Evolutionary conservation across 495 filamentous ascomycete genomes (phyloP).

Genomic region (Neurospora sp.): DNA sequence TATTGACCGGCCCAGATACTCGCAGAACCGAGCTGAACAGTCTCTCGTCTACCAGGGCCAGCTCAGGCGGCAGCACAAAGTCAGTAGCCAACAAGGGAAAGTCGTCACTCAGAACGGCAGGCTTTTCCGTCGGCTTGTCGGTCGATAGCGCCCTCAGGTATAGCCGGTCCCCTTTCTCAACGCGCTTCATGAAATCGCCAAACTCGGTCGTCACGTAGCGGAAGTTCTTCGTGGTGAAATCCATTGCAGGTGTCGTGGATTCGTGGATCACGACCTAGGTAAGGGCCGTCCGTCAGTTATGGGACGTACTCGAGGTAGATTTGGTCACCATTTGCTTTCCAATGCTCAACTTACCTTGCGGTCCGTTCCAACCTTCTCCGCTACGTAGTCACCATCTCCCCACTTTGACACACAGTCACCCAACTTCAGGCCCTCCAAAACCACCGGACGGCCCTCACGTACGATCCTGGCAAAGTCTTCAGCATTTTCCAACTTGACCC

Average conservation of each 20-base stretch:
- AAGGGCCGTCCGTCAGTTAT: not conserved
- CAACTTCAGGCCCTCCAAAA: slow-evolving; percentile 55
- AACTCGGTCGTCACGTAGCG: slow-evolving; percentile 60
- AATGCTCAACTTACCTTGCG: slow-evolving; percentile 41
- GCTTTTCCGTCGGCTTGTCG: slow-evolving; percentile 54
- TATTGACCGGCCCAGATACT: slow-evolving; percentile 70
- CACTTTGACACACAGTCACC: slow-evolving; percentile 58
- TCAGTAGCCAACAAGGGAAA: slow-evolving; percentile 60
- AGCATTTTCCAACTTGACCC: slow-evolving; percentile 35
- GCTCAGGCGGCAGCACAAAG: slow-evolving; percentile 56
- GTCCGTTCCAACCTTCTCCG: slow-evolving; percentile 50
- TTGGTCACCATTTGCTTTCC: not conserved
- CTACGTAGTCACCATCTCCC: slow-evolving; percentile 55
- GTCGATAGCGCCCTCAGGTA: slow-evolving; percentile 70
- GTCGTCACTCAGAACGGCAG: slow-evolving; percentile 57
- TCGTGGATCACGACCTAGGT: slow-evolving; percentile 60
- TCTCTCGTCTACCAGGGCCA: slow-evolving; percentile 48
- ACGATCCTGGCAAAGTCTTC: slow-evolving; percentile 48
- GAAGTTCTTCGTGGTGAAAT: slow-evolving; percentile 78
- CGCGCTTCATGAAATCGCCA: slow-evolving; percentile 54
- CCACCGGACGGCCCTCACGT: slow-evolving; percentile 46
- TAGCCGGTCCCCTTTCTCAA: slow-evolving; percentile 47
- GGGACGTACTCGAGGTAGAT: not conserved
- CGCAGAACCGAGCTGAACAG: slow-evolving; percentile 73
- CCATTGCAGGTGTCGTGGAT: slow-evolving; percentile 54